phyloP scores from a whole-genome alignment of 805 yeast genomes.

The Osmozyma mogii region DNA sequence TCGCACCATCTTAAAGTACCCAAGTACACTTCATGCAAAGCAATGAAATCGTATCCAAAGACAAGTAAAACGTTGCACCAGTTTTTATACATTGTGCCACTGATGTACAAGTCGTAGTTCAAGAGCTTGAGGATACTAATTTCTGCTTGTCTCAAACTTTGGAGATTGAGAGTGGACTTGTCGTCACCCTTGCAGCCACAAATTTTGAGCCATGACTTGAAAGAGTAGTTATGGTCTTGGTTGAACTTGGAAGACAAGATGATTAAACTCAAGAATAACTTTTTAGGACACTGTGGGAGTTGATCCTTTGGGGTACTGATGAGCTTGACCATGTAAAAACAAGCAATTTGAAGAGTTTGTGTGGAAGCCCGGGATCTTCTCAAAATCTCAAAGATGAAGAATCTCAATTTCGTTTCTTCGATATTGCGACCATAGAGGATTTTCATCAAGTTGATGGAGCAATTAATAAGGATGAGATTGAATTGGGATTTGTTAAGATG shows the following conservation, averaged over 20 bases:
- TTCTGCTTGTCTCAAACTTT: slow-evolving; percentile 48
- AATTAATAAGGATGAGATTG: slow-evolving; percentile 30
- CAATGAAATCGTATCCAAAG: slow-evolving; percentile 37
- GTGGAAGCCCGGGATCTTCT: slow-evolving; percentile 51
- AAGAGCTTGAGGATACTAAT: slow-evolving; percentile 42
- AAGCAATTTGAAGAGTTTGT: slow-evolving; percentile 56
- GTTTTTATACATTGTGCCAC: slow-evolving; percentile 38
- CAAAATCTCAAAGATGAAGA: slow-evolving; percentile 35
- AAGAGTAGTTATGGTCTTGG: slow-evolving; percentile 64
- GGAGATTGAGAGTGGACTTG: slow-evolving; percentile 28
- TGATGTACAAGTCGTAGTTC: slow-evolving; percentile 51
- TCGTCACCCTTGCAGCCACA: slow-evolving; percentile 41
- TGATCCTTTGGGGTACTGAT: slow-evolving; percentile 12
- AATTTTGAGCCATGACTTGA: slow-evolving; percentile 67
- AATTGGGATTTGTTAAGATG: slow-evolving; percentile 34
- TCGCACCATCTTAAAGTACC: slow-evolving; percentile 14
- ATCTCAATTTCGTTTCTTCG: slow-evolving; percentile 15
- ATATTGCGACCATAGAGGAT: slow-evolving; percentile 16
- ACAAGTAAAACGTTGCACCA: slow-evolving; percentile 38
- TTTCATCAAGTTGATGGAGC: slow-evolving; percentile 27
- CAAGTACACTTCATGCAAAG: slow-evolving; percentile 22
- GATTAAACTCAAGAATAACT: slow-evolving; percentile 58
- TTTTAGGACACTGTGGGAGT: slow-evolving; percentile 46
- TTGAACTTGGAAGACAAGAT: slow-evolving; percentile 67
- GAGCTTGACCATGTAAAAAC: slow-evolving; percentile 54